These are phyloP conservation scores for Pyrenophora graminea DNA, from an alignment of 2,329 filamentous ascomycete genomes.

Conservation along the genomic window DNA sequence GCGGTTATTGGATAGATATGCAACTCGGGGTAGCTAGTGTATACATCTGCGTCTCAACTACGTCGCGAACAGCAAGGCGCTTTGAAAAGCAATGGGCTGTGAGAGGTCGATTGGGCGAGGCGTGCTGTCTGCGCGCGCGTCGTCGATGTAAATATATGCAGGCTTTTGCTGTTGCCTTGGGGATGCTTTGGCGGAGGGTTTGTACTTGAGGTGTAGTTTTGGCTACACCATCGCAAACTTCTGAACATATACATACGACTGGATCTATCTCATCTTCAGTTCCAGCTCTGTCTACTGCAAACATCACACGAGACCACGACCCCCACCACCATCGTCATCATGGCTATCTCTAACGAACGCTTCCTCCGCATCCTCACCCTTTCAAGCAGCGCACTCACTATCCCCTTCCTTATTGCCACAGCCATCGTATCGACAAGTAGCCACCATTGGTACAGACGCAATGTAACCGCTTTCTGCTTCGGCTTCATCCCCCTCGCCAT, in stretches of 20 bases:
- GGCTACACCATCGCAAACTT: too few species aligned
- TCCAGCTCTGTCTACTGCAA: too few species aligned
- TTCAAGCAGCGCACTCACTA: slow-evolving; percentile 12
- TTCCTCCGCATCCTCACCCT: slow-evolving; percentile 15
- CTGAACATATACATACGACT: too few species aligned
- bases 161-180: slow-evolving; percentile 19
- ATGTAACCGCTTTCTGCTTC: slow-evolving; percentile 17
- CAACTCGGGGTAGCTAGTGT: neutral
- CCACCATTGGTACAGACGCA: slow-evolving; percentile 1
- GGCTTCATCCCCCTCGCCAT: slow-evolving; percentile 22
- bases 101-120: neutral
- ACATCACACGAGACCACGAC: neutral
- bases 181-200: neutral
- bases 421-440: slow-evolving; percentile 12
- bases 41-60: neutral
- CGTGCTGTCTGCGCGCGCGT: slow-evolving; percentile 13
- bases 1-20: neutral
- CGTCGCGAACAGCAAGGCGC: neutral
- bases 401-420: slow-evolving; percentile 18
- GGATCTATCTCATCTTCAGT: too few species aligned
- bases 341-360: slow-evolving; percentile 13
- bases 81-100: neutral
- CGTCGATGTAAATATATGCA: neutral
- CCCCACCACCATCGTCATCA: neutral
- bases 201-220: too few species aligned